Percentiles rank a stretch among this genome's conserved stretches.
Evolutionary conservation across 2,329 filamentous ascomycete species (phyloP).

Genomic region (Trichothecium roseum): DNA sequence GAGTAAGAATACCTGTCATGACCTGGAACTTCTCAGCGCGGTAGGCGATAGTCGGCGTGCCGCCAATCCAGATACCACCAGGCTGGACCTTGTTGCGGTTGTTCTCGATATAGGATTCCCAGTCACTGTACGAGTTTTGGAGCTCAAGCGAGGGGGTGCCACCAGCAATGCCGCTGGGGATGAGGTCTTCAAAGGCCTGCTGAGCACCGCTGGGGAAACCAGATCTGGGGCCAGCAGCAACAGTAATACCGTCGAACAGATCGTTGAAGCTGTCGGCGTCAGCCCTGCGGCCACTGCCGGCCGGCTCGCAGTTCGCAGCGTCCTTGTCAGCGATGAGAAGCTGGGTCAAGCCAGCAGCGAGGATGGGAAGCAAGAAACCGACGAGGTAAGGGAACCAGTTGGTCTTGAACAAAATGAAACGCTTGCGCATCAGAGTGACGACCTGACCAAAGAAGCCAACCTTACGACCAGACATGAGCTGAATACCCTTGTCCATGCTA

Average conservation of each 20-base stretch:
- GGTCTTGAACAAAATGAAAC: slow-evolving; percentile 47
- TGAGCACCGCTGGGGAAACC: no score
- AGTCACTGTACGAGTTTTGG: slow-evolving; percentile 46
- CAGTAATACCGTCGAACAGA: slow-evolving; percentile 9
- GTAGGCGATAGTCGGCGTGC: slow-evolving; percentile 57
- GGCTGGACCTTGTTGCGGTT: slow-evolving; percentile 59
- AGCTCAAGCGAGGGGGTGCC: slow-evolving; percentile 9
- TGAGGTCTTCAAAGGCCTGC: slow-evolving; percentile 4
- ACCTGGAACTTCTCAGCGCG: slow-evolving; percentile 37
- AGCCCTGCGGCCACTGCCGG: slow-evolving; percentile 5
- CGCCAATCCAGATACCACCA: slow-evolving; percentile 62
- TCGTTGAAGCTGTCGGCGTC: slow-evolving; percentile 9
- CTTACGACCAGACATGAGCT: slow-evolving; percentile 41
- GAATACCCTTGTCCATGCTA: slow-evolving; percentile 12
- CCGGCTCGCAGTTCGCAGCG: slow-evolving; percentile 25
- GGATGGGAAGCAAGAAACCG: slow-evolving; percentile 64
- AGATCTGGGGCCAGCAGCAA: slow-evolving; percentile 9
- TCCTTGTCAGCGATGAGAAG: slow-evolving; percentile 46
- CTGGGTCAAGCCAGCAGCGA: slow-evolving; percentile 64
- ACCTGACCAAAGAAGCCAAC: slow-evolving; percentile 50
- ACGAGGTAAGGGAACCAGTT: slow-evolving; percentile 56
- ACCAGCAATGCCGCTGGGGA: slow-evolving; percentile 1
- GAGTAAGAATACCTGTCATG: slow-evolving; percentile 41
- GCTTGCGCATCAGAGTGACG: slow-evolving; percentile 53
- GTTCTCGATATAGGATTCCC: slow-evolving; percentile 51